Evolutionary conservation across 78 protist genomes (phyloP).

Genomic region (Dictyostelium firmibasis): DNA sequence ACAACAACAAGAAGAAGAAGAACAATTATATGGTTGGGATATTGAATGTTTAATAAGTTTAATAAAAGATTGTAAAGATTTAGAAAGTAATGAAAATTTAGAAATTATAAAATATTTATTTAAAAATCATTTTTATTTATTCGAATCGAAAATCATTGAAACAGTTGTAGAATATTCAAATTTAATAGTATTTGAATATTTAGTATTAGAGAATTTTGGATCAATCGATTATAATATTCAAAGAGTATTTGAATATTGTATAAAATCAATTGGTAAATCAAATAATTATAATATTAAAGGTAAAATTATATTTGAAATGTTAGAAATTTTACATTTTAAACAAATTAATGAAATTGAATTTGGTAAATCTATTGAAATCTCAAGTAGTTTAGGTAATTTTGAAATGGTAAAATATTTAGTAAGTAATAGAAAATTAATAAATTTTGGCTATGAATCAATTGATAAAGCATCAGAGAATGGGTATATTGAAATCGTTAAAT

Average conservation of each 20-base stretch:
- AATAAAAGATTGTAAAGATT: not conserved
- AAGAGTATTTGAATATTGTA: not conserved
- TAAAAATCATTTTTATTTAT: not conserved
- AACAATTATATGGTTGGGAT: not conserved
- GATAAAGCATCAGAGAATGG: not conserved
- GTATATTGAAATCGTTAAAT: not conserved
- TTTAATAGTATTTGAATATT: not conserved
- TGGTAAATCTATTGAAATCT: not conserved
- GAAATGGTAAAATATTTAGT: not conserved
- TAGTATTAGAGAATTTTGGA: not conserved
- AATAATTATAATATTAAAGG: not conserved
- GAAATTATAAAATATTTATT: not conserved
- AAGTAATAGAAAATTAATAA: not conserved
- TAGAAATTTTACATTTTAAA: not conserved
- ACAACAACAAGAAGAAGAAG: too few relatives aligned
- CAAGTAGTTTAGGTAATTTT: not conserved
- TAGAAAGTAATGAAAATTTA: not conserved
- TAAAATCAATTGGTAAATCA: not conserved
- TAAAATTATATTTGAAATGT: not conserved
- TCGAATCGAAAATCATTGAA: not conserved
- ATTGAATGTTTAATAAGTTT: not conserved
- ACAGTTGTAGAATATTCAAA: not conserved
- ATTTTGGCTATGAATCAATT: not conserved
- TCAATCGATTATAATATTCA: not conserved
- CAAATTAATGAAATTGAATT: not conserved